Conservation (phyloP, 2,329 filamentous ascomycete species). For the Penicillium sp. region DNA sequence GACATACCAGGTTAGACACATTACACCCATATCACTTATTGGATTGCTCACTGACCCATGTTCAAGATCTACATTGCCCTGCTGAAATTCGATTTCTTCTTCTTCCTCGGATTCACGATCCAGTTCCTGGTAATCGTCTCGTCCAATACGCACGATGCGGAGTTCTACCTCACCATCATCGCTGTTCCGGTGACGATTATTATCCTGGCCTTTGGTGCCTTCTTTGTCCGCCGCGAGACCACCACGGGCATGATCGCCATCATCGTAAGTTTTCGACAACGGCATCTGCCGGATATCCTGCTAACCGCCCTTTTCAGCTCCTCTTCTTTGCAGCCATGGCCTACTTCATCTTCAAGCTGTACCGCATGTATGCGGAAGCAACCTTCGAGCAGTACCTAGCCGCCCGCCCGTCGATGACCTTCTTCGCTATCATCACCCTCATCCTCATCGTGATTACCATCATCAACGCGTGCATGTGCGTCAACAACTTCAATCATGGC, state of each 20-base stretch:
- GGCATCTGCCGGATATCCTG: background rate
- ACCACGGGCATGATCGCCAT: conserved; percentile 74
- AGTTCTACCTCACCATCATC: conserved; percentile 84
- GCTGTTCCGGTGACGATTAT: conserved; percentile 90
- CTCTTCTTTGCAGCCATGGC: conserved; percentile 87
- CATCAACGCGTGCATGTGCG: conserved; percentile 82
- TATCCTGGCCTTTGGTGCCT: conserved; percentile 83
- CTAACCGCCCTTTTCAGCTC: conserved; percentile 49
- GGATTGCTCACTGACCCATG: conserved; percentile 15
- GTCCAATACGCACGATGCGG: conserved; percentile 67
- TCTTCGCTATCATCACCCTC: conserved; percentile 92
- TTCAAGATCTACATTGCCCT: conserved; percentile 91
- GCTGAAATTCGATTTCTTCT: conserved; percentile 99
- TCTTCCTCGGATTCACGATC: conserved; percentile 97
- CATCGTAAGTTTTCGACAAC: conserved; percentile 58
- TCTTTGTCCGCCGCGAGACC: conserved; percentile 82
- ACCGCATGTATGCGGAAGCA: conserved; percentile 82
- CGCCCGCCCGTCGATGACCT: conserved; percentile 83
- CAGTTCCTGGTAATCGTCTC: conserved; percentile 95
- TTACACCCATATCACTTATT: conserved; percentile 7
- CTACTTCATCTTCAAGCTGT: conserved; percentile 98
- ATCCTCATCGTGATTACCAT: conserved; percentile 88
- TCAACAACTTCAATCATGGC: conserved; percentile 85
- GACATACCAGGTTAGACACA: conserved; percentile 82
- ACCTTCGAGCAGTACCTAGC: conserved; percentile 69